Evolutionary conservation across 345 rosid genomes (phyloP).

Genomic region (Heritiera littoralis): DNA sequence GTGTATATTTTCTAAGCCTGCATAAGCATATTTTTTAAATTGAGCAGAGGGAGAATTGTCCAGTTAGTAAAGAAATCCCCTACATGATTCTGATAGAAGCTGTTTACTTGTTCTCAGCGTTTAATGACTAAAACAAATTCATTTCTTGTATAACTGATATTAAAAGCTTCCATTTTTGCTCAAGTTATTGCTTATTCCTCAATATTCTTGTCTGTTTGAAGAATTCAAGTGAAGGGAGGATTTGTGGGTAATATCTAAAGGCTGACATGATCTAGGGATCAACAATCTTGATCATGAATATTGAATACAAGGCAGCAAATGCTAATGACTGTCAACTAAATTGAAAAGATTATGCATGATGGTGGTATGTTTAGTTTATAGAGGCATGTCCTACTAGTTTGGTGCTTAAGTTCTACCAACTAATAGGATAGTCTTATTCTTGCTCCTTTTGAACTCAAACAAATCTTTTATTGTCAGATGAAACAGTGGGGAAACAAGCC

Average conservation of each 20-base stretch:
- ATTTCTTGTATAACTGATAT: background rate
- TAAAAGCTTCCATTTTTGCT: conserved; percentile 24
- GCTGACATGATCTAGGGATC: conserved; percentile 33
- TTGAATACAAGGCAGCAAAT: background rate
- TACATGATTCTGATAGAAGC: background rate
- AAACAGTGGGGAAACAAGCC: conserved; percentile 68
- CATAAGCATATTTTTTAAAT: background rate
- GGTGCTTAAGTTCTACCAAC: background rate
- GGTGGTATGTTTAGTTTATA: background rate
- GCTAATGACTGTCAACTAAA: background rate
- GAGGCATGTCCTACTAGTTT: background rate
- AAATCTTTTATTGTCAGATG: conserved; percentile 45
- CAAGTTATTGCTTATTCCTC: background rate
- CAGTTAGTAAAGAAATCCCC: conserved; percentile 9
- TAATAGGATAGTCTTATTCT: background rate
- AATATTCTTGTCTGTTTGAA: background rate
- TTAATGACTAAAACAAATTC: background rate
- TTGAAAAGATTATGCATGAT: background rate
- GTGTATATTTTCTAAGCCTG: background rate
- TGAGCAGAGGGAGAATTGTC: background rate
- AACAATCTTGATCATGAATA: conserved; percentile 4
- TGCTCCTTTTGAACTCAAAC: conserved; percentile 1
- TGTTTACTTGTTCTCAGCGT: background rate
- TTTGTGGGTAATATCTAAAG: background rate
- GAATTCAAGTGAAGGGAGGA: background rate